Conservation (phyloP, 306 rosid species). For the Mimosa bimucronata region DNA sequence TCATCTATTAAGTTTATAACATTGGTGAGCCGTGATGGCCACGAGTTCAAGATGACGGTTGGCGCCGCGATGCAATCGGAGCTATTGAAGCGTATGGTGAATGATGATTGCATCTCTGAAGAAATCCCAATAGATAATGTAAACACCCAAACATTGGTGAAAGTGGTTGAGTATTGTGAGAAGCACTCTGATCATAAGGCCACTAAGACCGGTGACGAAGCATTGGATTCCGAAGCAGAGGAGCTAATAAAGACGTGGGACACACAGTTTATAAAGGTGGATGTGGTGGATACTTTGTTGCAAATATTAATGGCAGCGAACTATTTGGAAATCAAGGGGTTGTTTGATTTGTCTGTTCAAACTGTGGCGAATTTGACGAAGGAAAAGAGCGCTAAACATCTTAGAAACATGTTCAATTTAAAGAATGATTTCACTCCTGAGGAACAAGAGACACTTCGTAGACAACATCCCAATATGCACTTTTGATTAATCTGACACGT, state of each 20-base stretch:
- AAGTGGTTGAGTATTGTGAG: neutral
- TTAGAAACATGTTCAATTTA: neutral
- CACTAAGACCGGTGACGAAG: neutral
- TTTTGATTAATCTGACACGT: no score
- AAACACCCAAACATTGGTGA: neutral
- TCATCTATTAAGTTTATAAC: neutral
- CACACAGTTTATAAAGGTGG: neutral
- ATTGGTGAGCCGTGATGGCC: neutral
- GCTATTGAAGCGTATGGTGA: neutral
- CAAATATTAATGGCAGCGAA: neutral
- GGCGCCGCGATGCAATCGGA: neutral
- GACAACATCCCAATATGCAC: no score
- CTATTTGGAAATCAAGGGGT: neutral
- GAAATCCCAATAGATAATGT: neutral
- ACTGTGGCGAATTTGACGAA: neutral
- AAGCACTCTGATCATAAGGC: neutral
- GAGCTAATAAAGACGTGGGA: neutral
- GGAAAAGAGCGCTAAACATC: neutral
- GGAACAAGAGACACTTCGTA: neutral
- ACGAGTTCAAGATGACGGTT: neutral
- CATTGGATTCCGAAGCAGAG: neutral
- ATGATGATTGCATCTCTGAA: rapidly evolving
- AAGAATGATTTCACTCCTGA: neutral
- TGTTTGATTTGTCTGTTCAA: neutral
- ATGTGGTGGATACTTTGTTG: neutral